Conservation (phyloP, 75 land plant genomes). For the Larix kaempferi region DNA sequence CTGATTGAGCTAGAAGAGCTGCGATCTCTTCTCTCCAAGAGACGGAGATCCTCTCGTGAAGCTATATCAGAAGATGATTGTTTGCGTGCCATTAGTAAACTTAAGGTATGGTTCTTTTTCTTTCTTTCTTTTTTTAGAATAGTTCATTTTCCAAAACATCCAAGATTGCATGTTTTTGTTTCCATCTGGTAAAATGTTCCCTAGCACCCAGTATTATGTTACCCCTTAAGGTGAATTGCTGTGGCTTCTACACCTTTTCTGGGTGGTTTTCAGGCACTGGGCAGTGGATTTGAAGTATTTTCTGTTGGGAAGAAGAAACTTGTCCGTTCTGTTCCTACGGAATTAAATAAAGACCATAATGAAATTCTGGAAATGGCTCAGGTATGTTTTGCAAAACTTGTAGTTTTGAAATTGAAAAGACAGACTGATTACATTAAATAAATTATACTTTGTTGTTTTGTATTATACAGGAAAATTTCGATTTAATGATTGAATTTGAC, state of each 20-base stretch:
- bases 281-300: constrained; percentile 92
- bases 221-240: background rate
- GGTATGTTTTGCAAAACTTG: constrained; percentile 31
- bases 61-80: constrained; percentile 92
- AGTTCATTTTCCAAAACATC: background rate
- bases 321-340: constrained; percentile 93
- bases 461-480: background rate
- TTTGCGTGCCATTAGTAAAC: constrained; percentile 83
- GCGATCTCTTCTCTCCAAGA: constrained; percentile 57
- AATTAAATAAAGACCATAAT: constrained; percentile 96
- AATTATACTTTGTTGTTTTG: background rate
- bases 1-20: constrained; percentile 83
- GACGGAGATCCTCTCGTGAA: constrained; percentile 70
- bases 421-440: background rate
- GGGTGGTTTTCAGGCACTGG: constrained; percentile 46
- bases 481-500: background rate
- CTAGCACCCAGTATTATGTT: too few relatives aligned
- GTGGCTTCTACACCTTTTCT: background rate
- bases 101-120: constrained; percentile 52
- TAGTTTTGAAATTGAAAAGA: background rate
- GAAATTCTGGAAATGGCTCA: constrained; percentile 92
- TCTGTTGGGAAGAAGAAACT: constrained; percentile 80
- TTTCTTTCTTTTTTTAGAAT: background rate
- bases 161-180: constrained; percentile 4
- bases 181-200: background rate